A percentile compares a stretch with the other conserved stretches of the same genome.
These are phyloP conservation scores for Rosa hybrid DNA, from an alignment of 331 rosid species.

Conservation along the genomic window DNA sequence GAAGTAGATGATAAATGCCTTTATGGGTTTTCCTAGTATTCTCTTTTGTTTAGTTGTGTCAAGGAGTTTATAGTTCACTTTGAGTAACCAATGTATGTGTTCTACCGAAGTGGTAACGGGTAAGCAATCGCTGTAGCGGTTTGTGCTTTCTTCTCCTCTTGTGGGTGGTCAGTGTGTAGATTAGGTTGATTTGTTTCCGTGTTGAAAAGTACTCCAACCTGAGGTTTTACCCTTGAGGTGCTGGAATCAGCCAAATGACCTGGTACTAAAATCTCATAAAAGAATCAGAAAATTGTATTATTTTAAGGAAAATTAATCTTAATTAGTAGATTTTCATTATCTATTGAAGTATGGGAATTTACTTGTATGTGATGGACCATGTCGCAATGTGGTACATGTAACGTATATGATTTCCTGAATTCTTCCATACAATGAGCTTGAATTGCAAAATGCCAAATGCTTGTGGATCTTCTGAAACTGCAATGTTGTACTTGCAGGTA, in stretches of 20 bases:
- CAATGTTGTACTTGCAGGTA: constrained; percentile 52
- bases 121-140: not conserved
- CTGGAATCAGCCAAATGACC: not conserved
- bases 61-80: not conserved
- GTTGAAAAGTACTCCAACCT: constrained; percentile 6
- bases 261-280: not conserved
- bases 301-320: not conserved
- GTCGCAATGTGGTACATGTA: not conserved
- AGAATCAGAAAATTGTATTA: not conserved
- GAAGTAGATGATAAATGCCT: not conserved
- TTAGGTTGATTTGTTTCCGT: not conserved
- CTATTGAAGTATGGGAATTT: not conserved
- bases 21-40: not conserved
- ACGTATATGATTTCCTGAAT: not conserved
- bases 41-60: not conserved
- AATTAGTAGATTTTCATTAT: not conserved
- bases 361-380: not conserved
- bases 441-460: not conserved
- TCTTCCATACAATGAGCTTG: not conserved
- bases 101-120: not conserved
- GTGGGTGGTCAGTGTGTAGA: not conserved
- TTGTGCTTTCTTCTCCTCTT: not conserved
- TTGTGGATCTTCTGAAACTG: constrained; percentile 21
- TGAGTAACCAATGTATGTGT: constrained; percentile 8
- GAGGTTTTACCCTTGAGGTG: not conserved